These are phyloP conservation scores for Annulohypoxylon maeteangense DNA, from an alignment of 495 filamentous ascomycete species.

Conservation along the genomic window DNA sequence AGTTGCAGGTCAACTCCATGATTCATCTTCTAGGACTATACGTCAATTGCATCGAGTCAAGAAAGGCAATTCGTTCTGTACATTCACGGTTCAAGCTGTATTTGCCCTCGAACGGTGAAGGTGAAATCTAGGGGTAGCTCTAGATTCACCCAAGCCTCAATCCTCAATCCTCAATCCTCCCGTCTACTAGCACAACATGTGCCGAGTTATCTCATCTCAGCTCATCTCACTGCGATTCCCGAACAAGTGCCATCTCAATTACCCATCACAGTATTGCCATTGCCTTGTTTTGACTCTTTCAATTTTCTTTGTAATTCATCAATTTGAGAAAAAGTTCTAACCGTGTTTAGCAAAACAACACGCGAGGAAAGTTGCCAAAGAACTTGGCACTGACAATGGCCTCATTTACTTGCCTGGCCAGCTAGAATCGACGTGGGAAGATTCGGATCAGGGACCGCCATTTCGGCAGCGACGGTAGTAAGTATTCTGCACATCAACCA, in stretches of 20 bases:
- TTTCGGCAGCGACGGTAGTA: conserved; percentile 75
- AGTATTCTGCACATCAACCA: conserved; percentile 13
- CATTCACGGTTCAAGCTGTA: background rate
- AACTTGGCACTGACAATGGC: conserved; percentile 70
- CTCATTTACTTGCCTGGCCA: conserved; percentile 70
- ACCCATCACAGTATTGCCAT: background rate
- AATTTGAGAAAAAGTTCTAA: conserved; percentile 11
- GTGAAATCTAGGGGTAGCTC: conserved; percentile 1
- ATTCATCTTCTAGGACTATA: background rate
- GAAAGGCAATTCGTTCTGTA: background rate
- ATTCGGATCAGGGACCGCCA: conserved; percentile 67
- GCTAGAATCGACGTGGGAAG: conserved; percentile 60
- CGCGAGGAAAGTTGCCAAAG: conserved; percentile 74
- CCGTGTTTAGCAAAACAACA: conserved; percentile 76
- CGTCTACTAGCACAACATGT: background rate
- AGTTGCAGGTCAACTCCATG: background rate
- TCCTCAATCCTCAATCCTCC: background rate
- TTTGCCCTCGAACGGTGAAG: background rate
- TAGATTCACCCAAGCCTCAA: background rate
- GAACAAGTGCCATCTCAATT: background rate
- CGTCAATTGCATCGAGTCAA: background rate
- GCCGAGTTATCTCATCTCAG: background rate
- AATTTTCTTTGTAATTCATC: background rate
- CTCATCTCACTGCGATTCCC: background rate
- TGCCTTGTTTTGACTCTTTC: background rate